Base-by-base conservation (phyloP, 805 yeast genomes). In the Yamadazyma endophytica region DNA sequence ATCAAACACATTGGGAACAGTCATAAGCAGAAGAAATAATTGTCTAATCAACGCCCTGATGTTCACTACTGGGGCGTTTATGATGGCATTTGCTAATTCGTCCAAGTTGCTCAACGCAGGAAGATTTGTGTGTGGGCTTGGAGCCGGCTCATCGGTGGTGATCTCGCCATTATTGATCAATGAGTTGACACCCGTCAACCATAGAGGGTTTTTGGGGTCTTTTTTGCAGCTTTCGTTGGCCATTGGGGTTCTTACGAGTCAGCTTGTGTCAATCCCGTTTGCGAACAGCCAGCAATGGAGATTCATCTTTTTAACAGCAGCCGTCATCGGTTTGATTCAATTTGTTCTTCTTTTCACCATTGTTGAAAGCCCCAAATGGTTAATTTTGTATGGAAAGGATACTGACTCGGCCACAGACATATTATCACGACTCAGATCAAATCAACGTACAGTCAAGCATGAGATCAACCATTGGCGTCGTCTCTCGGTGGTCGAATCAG, bases 311-410 rank as follows among this genome's bases (percentile, higher is more conserved):
- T 36, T 46, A 7, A 38, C 52, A 28, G 58, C 58, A 2, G 39
- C 45, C 9, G 19, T 33, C 1, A 30, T 62, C 11, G 64, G 54
- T 0, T 24, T 51, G 2, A 19, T 45, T 18, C 66, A 61, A 35
- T 58, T 56, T 32, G 13, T 47, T 2, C 41, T 54, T 15, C 39
- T 62, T n/a, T 59, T 59, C 42, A 50, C 65, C 5, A 54, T 56
- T 3, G 49, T 49, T 2, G 71, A 65, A 39, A 58, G 65, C 16
- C 70, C 70, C 3, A 64, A 64, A 42, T 65, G 71, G 71, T 42
- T 63, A 11, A 46, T 64, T n/a, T 37, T 56, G 28, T 44, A 48
- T 20, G 39, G 46, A 9, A 55, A 54, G 12, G 61, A 63, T 31
- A 46, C 53, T 2, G 14, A 34, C 11, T 32, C 36, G 6, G 70